Evolutionary conservation across 2,329 filamentous ascomycete genomes (phyloP), one percentile per base, ranked within the genome.

Genomic region (Pezicula radicicola): DNA sequence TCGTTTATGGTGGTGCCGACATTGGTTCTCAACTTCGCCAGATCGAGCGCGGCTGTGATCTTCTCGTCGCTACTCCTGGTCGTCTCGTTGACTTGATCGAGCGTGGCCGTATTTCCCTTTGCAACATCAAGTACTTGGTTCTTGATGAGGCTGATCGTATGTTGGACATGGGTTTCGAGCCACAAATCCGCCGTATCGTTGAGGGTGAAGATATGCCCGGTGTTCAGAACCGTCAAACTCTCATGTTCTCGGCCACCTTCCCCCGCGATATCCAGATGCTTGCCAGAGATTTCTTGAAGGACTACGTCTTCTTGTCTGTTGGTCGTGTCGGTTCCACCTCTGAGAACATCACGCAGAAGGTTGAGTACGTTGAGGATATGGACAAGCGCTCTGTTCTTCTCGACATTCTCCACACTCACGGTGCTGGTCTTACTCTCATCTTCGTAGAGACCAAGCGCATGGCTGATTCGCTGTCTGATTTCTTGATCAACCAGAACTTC

Each of bases 131-230:
- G 81, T 99, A 99, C 72, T 84, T 99, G 57, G 91, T 99, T 65
- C 89, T 99, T 50, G 94, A 99, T 66, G 94, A 99, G 84, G 94
- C 94, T 73, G 94, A 99, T 79, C 94, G 94, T 72, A 99, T 99
- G 94, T 82, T 99, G 81, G 94, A 99, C 83, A 99, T 99, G 94
- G 94, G 94, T 94, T 99, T 99, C 81, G 94, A 99, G 80, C 94
- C 94, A 67, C 94, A 99, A 78, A 99, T 99, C 70, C 92, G 94
- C 68, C 89, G 93, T 66, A 97, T 99, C 67, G 94, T 99, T 43
- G 93, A 97, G 75, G 91, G 91, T 55, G 94, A 97, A 76, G 94
- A 99, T 66, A 99, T 99, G 94, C 94, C 94, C 52, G 73, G 75
- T 49, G 89, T 93, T 55, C 77, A 85, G 60, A 78, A 81, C 64